Conservation (phyloP, 768 basidiomycete genomes). For the Postia placenta region DNA sequence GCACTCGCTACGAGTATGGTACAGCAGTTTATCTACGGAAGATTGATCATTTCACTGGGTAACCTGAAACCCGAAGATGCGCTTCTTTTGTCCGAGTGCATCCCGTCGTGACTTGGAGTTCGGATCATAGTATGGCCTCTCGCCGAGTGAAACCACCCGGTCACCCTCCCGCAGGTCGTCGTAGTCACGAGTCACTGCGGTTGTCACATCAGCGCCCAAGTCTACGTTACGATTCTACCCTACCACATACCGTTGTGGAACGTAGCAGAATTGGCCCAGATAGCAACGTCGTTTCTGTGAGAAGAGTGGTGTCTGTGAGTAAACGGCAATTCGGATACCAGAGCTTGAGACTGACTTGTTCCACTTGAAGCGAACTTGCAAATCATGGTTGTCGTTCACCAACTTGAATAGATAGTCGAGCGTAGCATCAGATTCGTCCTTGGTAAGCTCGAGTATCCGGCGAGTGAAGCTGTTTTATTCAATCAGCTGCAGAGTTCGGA, state of each 20-base stretch:
- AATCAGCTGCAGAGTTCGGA: too few species aligned
- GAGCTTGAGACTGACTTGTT: conserved; percentile 9
- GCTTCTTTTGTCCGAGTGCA: conserved; percentile 18
- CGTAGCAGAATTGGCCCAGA: conserved; percentile 56
- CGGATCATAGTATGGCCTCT: conserved; percentile 45
- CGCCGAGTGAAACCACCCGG: conserved; percentile 48
- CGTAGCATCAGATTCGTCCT: conserved; percentile 47
- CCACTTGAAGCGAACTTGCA: conserved; percentile 52
- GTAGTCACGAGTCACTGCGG: conserved; percentile 25
- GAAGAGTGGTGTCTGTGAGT: background rate
- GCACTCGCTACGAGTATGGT: too few species aligned
- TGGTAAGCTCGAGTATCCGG: conserved; percentile 45
- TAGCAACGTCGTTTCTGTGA: conserved; percentile 40
- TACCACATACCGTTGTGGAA: conserved; percentile 34
- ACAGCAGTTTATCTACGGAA: too few species aligned
- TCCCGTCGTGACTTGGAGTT: conserved; percentile 30
- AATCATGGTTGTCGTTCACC: conserved; percentile 52
- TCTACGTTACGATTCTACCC: background rate
- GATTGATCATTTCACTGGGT: background rate
- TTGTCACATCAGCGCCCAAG: background rate
- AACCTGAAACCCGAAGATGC: background rate
- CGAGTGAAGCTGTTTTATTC: conserved; percentile 58
- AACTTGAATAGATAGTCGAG: conserved; percentile 44
- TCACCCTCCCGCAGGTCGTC: conserved; percentile 35
- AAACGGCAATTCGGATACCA: background rate